These are phyloP conservation scores for Trifolium repens DNA, from an alignment of 306 rosid genomes.

Conservation along the genomic window DNA sequence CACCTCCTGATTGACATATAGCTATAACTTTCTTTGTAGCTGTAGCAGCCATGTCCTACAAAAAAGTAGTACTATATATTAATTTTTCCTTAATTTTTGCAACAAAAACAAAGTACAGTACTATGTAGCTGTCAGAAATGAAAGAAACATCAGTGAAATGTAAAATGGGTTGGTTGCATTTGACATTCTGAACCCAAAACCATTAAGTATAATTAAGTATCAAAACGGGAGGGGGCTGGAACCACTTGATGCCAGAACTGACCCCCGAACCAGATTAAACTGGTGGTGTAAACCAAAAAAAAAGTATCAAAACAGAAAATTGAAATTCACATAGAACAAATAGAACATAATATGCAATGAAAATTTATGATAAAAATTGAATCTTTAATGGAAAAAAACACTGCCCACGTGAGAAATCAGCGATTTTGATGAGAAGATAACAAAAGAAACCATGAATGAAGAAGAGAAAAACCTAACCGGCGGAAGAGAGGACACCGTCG, in stretches of 20 bases:
- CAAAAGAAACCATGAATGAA: neutral
- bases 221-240: no score
- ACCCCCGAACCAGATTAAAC: no score
- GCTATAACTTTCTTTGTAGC: conserved; percentile 78
- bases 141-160: conserved; percentile 35
- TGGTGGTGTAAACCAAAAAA: no score
- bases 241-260: no score
- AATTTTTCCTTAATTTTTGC: neutral
- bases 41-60: conserved; percentile 66
- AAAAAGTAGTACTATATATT: neutral
- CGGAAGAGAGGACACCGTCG: conserved; percentile 34
- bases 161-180: conserved; percentile 20
- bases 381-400: neutral
- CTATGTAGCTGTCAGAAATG: conserved; percentile 9
- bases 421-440: neutral
- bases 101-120: neutral
- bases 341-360: neutral
- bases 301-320: conserved; percentile 11
- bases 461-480: conserved; percentile 40
- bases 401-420: neutral
- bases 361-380: conserved; percentile 22
- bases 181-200: conserved; percentile 29
- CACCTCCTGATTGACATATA: conserved; percentile 93
- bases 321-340: conserved; percentile 25
- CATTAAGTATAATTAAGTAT: neutral